Percentiles rank a stretch among this genome's conserved stretches.
Conservation (phyloP, 2,329 filamentous ascomycete species). For the Ophiostoma quercus region DNA sequence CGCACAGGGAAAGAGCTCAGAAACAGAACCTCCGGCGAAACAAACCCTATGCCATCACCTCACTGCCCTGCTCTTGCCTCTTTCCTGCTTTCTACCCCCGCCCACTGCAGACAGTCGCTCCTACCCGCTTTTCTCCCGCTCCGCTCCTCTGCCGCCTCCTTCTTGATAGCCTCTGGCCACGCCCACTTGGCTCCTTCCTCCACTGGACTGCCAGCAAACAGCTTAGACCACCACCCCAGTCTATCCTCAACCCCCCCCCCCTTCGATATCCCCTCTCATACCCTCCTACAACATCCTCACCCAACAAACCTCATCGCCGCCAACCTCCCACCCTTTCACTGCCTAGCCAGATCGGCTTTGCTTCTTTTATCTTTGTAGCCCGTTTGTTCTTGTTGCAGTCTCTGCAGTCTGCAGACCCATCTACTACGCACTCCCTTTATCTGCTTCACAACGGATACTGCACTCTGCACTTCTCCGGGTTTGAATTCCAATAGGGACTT, state of each 20-base stretch:
- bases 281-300: conserved; percentile 15
- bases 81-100: background rate
- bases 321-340: conserved; percentile 13
- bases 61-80: background rate
- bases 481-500: conserved; percentile 4
- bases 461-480: background rate
- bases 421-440: background rate
- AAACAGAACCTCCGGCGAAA: background rate
- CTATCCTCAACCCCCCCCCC: conserved; percentile 19
- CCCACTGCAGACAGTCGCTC: background rate
- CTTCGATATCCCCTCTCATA: too few species aligned
- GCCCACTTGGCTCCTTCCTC: background rate
- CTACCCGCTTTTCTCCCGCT: conserved; percentile 18
- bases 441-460: background rate
- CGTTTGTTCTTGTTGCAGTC: background rate
- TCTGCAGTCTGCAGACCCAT: background rate
- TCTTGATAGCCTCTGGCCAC: background rate
- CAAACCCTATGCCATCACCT: conserved; percentile 10
- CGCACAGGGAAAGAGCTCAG: background rate
- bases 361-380: background rate
- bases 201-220: conserved; percentile 8
- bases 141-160: conserved; percentile 20
- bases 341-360: background rate
- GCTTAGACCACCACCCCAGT: conserved; percentile 15
- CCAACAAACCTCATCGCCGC: conserved; percentile 19